Base-by-base conservation (phyloP, 176 grass and related monocot genomes). In the Rhynchospora pubera region DNA sequence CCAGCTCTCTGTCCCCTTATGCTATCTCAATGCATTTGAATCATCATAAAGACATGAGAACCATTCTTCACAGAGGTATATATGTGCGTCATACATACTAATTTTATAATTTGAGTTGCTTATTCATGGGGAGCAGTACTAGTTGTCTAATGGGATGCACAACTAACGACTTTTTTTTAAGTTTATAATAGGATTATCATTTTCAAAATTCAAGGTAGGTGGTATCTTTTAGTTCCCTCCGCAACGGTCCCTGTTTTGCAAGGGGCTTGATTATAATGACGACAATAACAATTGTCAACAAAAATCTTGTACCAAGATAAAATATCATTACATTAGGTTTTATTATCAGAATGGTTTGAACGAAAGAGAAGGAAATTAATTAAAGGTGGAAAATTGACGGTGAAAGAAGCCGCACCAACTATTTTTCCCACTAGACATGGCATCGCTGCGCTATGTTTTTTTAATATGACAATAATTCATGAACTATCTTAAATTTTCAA, bases 41-140 rank as follows among this genome's bases (percentile, higher is more conserved):
- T 53, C 47, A 75, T 50, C 71, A 53, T 30, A 53, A 53, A 2
- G 45, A 75, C 71, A 53, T 53, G 71, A 75, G 47, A 75, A 75
- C 5, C 45, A 75, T 75, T 75, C 47, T 75, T 55, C 48, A 23
- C 58, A 52, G 21, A 55, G 72, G 23, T 53, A 76, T 76, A 76
- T 55, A 76, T 75, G 22, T 76, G 22, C 7, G 48, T 55, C 72
- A 76, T 55, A 7, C 23, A 51, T 18, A 24, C 6, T 76, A 76
- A 13, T 51, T 15, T 75, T 76, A 76, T 76, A 44, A 69, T 69
- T 28, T 22, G 48, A 55, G 72, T 76, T 76, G 72, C 48, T 76
- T 76, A 19, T 76, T 76, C 47, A 76, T 76, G 66, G 65, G 16
- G 7, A 11, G 34, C 5, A 19, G 5, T 68, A 9, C 32, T 68